Percentiles rank a stretch among this genome's conserved stretches.
These are phyloP conservation scores for Limnanthes douglasii DNA, from an alignment of 345 rosid species.

Conservation along the genomic window DNA sequence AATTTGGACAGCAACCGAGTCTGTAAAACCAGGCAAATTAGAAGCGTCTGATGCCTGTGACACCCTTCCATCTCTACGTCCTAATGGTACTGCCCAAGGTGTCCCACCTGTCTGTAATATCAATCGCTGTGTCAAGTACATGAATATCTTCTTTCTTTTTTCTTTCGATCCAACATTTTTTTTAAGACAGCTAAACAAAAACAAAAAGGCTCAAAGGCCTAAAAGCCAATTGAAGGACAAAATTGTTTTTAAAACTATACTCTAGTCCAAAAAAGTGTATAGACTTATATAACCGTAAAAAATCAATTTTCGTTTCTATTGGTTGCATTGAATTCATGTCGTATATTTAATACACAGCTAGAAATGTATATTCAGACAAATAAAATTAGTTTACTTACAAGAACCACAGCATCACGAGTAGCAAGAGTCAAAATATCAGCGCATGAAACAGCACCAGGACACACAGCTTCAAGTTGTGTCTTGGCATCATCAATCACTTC, in stretches of 20 bases:
- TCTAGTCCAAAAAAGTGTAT: too few relatives aligned
- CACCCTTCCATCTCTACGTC: slow-evolving; percentile 16
- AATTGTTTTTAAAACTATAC: too few relatives aligned
- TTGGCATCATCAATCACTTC: slow-evolving; percentile 24
- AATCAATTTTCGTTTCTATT: too few relatives aligned
- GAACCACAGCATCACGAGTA: slow-evolving; percentile 26
- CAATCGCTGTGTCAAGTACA: neutral
- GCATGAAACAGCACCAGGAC: slow-evolving; percentile 31
- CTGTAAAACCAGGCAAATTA: slow-evolving; percentile 17
- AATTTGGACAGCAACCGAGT: slow-evolving; percentile 18
- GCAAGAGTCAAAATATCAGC: slow-evolving; percentile 38
- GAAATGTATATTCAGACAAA: neutral
- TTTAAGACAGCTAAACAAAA: neutral
- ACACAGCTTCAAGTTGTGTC: slow-evolving; percentile 15
- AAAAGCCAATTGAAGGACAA: too few relatives aligned
- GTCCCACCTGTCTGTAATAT: slow-evolving; percentile 14
- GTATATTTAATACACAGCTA: too few relatives aligned
- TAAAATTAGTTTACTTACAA: slow-evolving; percentile 19
- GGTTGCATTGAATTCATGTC: too few relatives aligned
- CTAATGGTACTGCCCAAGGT: slow-evolving; percentile 15
- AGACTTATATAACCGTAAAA: too few relatives aligned
- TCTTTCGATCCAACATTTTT: too few relatives aligned
- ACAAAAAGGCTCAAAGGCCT: too few relatives aligned
- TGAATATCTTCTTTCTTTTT: neutral
- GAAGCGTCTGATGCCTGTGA: slow-evolving; percentile 18